Evolutionary conservation across 192 early-diverging fungal genomes (phyloP).

Genomic region (Backusella circina): DNA sequence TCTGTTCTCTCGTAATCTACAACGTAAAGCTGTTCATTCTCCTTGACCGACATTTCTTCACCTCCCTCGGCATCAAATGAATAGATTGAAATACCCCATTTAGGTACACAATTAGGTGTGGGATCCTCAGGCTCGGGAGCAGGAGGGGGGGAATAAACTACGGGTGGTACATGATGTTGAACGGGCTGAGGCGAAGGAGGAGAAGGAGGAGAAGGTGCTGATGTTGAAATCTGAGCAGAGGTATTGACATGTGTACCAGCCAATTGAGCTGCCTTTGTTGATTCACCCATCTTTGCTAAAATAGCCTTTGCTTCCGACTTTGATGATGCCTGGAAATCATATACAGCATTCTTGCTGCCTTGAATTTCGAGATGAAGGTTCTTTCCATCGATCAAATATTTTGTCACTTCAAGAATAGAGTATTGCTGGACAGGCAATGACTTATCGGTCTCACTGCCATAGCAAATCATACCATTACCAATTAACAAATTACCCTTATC

Average conservation of each 20-base stretch:
- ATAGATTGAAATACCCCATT: conserved; percentile 60
- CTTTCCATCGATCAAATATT: conserved; percentile 62
- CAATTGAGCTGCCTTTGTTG: conserved; percentile 47
- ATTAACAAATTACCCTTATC: conserved; percentile 63
- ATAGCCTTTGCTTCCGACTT: conserved; percentile 68
- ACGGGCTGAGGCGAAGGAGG: not conserved
- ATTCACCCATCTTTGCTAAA: conserved; percentile 56
- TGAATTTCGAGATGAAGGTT: conserved; percentile 60
- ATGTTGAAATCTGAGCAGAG: not conserved
- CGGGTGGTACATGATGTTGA: not conserved
- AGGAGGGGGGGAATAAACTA: not conserved
- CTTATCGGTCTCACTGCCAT: conserved; percentile 61
- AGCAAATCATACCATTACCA: conserved; percentile 57
- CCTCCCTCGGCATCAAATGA: conserved; percentile 79
- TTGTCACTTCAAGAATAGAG: conserved; percentile 55
- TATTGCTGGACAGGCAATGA: conserved; percentile 56
- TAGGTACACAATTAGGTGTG: conserved; percentile 15
- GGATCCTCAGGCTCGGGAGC: conserved; percentile 19
- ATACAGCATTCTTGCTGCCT: conserved; percentile 48
- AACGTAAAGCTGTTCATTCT: conserved; percentile 81
- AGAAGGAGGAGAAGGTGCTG: conserved; percentile 1
- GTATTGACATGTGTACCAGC: conserved; percentile 7
- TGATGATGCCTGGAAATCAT: conserved; percentile 59
- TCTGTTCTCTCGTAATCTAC: conserved; percentile 75
- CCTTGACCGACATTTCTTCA: conserved; percentile 82